Conservation (phyloP, 1,139 yeast species). For the Spathaspora sp. region DNA sequence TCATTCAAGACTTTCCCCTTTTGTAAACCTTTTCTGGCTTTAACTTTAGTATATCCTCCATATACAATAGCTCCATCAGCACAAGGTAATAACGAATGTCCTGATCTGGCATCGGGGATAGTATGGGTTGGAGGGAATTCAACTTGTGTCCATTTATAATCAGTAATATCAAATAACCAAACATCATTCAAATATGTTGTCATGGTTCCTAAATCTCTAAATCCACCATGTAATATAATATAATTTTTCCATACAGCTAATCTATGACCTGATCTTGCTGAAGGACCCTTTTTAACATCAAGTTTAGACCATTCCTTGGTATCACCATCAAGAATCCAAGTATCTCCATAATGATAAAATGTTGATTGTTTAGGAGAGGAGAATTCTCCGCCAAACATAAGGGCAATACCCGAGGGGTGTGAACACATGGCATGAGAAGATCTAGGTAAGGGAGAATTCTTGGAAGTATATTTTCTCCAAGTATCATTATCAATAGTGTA, state of each 20-base stretch:
- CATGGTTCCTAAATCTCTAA: slow-evolving; percentile 81
- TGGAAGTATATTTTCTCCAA: slow-evolving; percentile 80
- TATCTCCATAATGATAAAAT: slow-evolving; percentile 93
- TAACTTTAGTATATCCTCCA: slow-evolving; percentile 95
- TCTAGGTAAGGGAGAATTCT: slow-evolving; percentile 88
- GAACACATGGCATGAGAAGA: slow-evolving; percentile 94
- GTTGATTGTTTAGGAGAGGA: slow-evolving; percentile 95
- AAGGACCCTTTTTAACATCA: slow-evolving; percentile 69
- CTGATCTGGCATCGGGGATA: slow-evolving; percentile 89
- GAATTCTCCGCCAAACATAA: slow-evolving; percentile 95
- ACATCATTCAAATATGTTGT: slow-evolving; percentile 83
- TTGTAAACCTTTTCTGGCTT: slow-evolving; percentile 84
- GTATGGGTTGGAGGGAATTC: slow-evolving; percentile 83
- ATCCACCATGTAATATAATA: slow-evolving; percentile 85
- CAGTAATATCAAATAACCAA: slow-evolving; percentile 90
- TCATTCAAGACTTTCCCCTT: slow-evolving; percentile 92
- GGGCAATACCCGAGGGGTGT: slow-evolving; percentile 83
- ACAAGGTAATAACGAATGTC: slow-evolving; percentile 83
- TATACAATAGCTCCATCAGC: slow-evolving; percentile 83
- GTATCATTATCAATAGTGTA: slow-evolving; percentile 75
- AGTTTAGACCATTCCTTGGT: slow-evolving; percentile 89
- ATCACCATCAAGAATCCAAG: slow-evolving; percentile 86
- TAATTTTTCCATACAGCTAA: slow-evolving; percentile 90
- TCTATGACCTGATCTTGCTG: slow-evolving; percentile 90
- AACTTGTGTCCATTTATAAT: slow-evolving; percentile 87